Conservation (phyloP, 2,329 filamentous ascomycete genomes). For the Botrytis squamosa region DNA sequence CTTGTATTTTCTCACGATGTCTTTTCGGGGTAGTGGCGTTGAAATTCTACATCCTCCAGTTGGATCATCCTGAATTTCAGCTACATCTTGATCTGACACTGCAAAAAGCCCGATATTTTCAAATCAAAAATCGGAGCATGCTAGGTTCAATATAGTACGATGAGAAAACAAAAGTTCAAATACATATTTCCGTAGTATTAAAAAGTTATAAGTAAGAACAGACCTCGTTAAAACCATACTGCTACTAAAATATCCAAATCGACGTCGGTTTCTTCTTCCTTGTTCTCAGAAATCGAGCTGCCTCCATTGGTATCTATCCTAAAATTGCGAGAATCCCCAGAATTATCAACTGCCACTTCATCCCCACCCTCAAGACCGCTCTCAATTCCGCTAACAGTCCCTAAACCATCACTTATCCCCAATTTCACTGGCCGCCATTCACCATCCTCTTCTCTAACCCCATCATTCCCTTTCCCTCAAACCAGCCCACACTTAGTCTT, state of each 20-base stretch:
- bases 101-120: background rate
- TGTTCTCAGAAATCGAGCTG: background rate
- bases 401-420: background rate
- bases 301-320: too few species aligned
- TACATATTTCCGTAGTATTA: background rate
- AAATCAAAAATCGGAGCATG: background rate
- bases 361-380: slow-evolving; percentile 13
- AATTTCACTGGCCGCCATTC: background rate
- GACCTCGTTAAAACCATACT: slow-evolving; percentile 14
- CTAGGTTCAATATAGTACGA: background rate
- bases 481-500: background rate
- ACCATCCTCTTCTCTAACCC: slow-evolving; percentile 7
- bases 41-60: too few species aligned
- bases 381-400: background rate
- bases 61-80: background rate
- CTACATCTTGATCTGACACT: background rate
- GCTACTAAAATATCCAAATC: slow-evolving; percentile 21
- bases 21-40: background rate
- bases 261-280: background rate
- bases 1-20: too few species aligned
- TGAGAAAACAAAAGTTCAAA: background rate
- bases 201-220: slow-evolving; percentile 6
- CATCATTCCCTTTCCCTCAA: slow-evolving; percentile 1
- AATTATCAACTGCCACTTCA: background rate
- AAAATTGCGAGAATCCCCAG: background rate